These are phyloP conservation scores for Melastoma malabathricum DNA, from an alignment of 345 rosid genomes.

Conservation along the genomic window DNA sequence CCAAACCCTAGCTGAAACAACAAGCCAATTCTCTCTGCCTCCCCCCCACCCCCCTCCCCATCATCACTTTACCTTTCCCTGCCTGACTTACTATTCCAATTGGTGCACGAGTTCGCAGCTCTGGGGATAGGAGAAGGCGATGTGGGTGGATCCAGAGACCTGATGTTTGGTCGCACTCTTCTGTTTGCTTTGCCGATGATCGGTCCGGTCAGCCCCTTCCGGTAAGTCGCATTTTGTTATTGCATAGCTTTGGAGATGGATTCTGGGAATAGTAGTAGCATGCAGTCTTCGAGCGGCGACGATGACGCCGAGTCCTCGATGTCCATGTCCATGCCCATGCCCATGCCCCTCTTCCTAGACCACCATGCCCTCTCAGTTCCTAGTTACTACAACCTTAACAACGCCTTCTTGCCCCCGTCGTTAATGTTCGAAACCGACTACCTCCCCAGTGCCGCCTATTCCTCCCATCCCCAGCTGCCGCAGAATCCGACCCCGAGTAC, in stretches of 20 bases:
- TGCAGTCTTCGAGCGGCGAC: slow-evolving; percentile 63
- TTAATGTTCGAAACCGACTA: slow-evolving; percentile 2
- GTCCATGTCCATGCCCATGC: slow-evolving; percentile 12
- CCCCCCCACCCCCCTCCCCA: background rate
- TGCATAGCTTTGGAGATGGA: slow-evolving; percentile 32
- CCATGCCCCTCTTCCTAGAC: slow-evolving; percentile 13
- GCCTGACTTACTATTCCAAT: too few species aligned
- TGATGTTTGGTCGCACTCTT: background rate
- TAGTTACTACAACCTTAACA: slow-evolving; percentile 4
- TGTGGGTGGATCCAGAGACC: background rate
- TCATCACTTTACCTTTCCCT: too few species aligned
- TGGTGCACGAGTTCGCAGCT: too few species aligned
- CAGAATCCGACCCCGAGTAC: background rate
- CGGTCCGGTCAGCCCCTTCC: background rate
- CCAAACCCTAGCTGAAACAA: background rate
- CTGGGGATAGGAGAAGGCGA: too few species aligned
- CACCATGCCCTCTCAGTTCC: slow-evolving; percentile 3
- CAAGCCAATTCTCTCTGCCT: slow-evolving; percentile 5
- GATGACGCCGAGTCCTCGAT: slow-evolving; percentile 30
- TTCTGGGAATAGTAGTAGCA: slow-evolving; percentile 66
- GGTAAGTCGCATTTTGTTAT: background rate
- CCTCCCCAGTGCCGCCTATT: background rate
- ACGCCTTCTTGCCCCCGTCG: slow-evolving; percentile 3
- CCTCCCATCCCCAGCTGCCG: background rate
- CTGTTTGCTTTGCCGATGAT: slow-evolving; percentile 1